These are phyloP conservation scores for Ustilago nuda DNA, from an alignment of 1,284 basidiomycete genomes.

Conservation along the genomic window DNA sequence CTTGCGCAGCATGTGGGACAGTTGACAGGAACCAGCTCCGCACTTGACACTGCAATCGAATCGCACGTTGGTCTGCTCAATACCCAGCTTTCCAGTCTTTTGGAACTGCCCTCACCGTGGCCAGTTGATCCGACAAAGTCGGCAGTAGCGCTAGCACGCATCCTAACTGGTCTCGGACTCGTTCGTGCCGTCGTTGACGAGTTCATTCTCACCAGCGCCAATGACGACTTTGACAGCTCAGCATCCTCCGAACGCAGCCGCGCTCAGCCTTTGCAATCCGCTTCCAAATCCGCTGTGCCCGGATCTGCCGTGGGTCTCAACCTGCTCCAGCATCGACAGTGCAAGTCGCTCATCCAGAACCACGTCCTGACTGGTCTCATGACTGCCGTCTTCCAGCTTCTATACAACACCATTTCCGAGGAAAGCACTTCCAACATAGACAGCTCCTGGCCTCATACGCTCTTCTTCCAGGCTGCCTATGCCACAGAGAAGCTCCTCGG, in stretches of 20 bases:
- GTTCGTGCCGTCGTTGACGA: slow-evolving; percentile 49
- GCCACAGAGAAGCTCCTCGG: slow-evolving; percentile 53
- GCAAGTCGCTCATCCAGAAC: slow-evolving; percentile 55
- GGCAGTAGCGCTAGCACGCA: slow-evolving; percentile 19
- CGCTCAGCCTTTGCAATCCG: slow-evolving; percentile 14
- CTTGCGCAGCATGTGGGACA: slow-evolving; percentile 47
- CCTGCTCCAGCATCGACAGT: slow-evolving; percentile 54
- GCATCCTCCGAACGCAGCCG: slow-evolving; percentile 22
- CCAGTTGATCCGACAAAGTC: slow-evolving; percentile 35
- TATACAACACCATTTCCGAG: slow-evolving; percentile 48
- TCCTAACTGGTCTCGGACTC: slow-evolving; percentile 47
- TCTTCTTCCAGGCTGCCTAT: slow-evolving; percentile 50
- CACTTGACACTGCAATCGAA: slow-evolving; percentile 27
- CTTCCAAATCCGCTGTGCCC: slow-evolving; percentile 32
- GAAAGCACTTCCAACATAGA: slow-evolving; percentile 14
- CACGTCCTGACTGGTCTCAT: slow-evolving; percentile 53
- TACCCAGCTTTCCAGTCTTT: slow-evolving; percentile 37
- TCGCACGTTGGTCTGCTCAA: slow-evolving; percentile 44
- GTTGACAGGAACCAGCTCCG: slow-evolving; percentile 17
- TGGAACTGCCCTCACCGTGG: slow-evolving; percentile 44
- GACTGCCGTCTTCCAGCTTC: slow-evolving; percentile 43
- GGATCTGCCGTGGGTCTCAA: slow-evolving; percentile 54
- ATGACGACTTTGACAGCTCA: slow-evolving; percentile 40
- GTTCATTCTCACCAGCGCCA: slow-evolving; percentile 47
- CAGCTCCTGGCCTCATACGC: slow-evolving; percentile 22